Base-by-base conservation (phyloP, 1,284 basidiomycete genomes). In the Ganoderma sp. region DNA sequence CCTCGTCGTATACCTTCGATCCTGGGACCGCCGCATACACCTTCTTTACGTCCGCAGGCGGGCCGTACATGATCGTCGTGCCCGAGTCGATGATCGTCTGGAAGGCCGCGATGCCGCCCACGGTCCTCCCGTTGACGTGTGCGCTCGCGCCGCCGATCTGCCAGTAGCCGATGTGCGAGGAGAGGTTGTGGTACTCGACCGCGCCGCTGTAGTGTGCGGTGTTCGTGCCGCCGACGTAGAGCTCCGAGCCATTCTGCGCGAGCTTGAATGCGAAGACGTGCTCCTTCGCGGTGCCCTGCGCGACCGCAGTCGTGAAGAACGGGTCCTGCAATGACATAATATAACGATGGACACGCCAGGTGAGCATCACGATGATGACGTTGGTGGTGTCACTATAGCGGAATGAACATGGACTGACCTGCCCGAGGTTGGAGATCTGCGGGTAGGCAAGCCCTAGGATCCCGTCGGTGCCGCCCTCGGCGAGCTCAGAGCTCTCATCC, bases 221-320 rank as follows among this genome's bases (percentile, higher is more conserved):
- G 66, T 73, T 67, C 28, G 64, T 66, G 50, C 60, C 84, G 59
- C 87, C 87, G 64, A 89, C 80, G 77, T 78, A 84, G 34, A 88
- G 81, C 73, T 84, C 81, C 2, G 84, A 84, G 65, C 82, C 84
- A 34, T 75, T 76, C 37, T 73, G 70, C 12, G 81, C 78, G 71
- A 88, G 82, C 70, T 84, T 83, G 78, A 88, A 85, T 5, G 76
- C 79, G 75, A 87, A 87, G 61, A 84, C 81, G 41, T 79, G 72
- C 22, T 77, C 66, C 8, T 76, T 70, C 15, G 83, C 79, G 39
- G 74, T 71, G 12, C 76, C 76, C 66, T 85, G 77, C 1, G 72
- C 73, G 34, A 83, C 70, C 57, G 84, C 77, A 43, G 81, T 84
- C 60, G 84, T 78, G 76, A 88, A 85, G 67, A 85, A 80, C 8